These are phyloP conservation scores for Boletus insuetus DNA, from an alignment of 768 basidiomycete genomes.

Conservation along the genomic window DNA sequence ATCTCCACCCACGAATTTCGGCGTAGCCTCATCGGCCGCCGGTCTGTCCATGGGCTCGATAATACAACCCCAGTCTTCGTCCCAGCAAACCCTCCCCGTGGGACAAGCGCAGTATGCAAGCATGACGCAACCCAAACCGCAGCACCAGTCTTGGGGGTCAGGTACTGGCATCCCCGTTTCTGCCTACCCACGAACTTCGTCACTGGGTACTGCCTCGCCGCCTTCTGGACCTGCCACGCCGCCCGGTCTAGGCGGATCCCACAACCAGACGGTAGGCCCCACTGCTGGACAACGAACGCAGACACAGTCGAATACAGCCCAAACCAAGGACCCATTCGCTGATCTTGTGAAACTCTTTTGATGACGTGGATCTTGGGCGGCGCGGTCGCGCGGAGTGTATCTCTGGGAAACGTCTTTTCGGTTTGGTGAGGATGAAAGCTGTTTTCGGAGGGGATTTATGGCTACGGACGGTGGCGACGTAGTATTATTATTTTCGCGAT, in stretches of 20 bases:
- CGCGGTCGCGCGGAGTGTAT: no score
- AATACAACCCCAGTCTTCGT: slow-evolving; percentile 3
- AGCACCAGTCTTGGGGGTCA: slow-evolving; percentile 4
- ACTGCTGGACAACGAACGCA: slow-evolving; percentile 21
- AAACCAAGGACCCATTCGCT: slow-evolving; percentile 78
- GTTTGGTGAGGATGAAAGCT: no score
- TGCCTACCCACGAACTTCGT: slow-evolving; percentile 5
- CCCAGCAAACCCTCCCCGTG: not conserved
- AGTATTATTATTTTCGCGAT: no score
- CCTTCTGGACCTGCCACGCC: slow-evolving; percentile 16
- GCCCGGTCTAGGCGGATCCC: slow-evolving; percentile 2
- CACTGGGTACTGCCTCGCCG: slow-evolving; percentile 8
- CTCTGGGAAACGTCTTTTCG: no score
- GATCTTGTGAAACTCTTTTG: slow-evolving; percentile 78
- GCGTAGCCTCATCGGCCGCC: not conserved
- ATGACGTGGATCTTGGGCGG: not conserved
- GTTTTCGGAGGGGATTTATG: no score
- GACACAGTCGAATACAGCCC: slow-evolving; percentile 23
- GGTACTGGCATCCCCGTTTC: not conserved
- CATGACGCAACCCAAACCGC: slow-evolving; percentile 19
- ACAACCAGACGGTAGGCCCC: not conserved
- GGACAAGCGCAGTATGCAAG: slow-evolving; percentile 10
- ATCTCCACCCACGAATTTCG: slow-evolving; percentile 12
- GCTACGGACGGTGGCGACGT: no score
- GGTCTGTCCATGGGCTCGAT: slow-evolving; percentile 3